These are phyloP conservation scores for Yarrowia sp. DNA, from an alignment of 805 yeast genomes.

Conservation along the genomic window DNA sequence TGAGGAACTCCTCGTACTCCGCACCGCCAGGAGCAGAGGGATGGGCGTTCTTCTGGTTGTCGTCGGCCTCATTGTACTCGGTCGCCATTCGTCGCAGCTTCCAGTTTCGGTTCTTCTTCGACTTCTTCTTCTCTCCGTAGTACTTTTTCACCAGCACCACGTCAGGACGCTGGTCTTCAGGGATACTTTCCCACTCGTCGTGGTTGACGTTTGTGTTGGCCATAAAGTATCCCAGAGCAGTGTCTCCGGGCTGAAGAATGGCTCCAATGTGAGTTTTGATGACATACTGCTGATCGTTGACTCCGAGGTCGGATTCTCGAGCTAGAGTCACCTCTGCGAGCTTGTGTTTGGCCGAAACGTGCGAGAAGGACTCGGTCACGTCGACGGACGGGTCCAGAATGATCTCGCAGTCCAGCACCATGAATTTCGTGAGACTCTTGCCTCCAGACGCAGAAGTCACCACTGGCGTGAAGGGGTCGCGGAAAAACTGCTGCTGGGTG, in stretches of 20 bases:
- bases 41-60: slow-evolving; percentile 24
- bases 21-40: slow-evolving; percentile 39
- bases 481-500: slow-evolving; percentile 76
- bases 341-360: slow-evolving; percentile 79
- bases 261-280: slow-evolving; percentile 94
- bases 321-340: slow-evolving; percentile 91
- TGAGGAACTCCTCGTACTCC: slow-evolving; percentile 85
- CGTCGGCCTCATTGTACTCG: slow-evolving; percentile 74
- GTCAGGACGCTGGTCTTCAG: slow-evolving; percentile 74
- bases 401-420: slow-evolving; percentile 87
- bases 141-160: slow-evolving; percentile 88
- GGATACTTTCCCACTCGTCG: slow-evolving; percentile 77
- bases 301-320: slow-evolving; percentile 87
- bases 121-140: slow-evolving; percentile 79
- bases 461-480: slow-evolving; percentile 77
- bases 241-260: slow-evolving; percentile 94
- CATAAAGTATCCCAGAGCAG: slow-evolving; percentile 88
- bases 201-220: slow-evolving; percentile 88
- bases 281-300: slow-evolving; percentile 80
- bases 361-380: slow-evolving; percentile 51
- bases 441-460: slow-evolving; percentile 59
- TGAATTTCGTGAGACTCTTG: slow-evolving; percentile 79
- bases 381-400: slow-evolving; percentile 63
- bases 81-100: slow-evolving; percentile 96
- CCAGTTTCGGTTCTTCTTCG: slow-evolving; percentile 82